These are phyloP conservation scores for Plasmodium fragile DNA, from an alignment of 169 alveolate species.

Conservation along the genomic window DNA sequence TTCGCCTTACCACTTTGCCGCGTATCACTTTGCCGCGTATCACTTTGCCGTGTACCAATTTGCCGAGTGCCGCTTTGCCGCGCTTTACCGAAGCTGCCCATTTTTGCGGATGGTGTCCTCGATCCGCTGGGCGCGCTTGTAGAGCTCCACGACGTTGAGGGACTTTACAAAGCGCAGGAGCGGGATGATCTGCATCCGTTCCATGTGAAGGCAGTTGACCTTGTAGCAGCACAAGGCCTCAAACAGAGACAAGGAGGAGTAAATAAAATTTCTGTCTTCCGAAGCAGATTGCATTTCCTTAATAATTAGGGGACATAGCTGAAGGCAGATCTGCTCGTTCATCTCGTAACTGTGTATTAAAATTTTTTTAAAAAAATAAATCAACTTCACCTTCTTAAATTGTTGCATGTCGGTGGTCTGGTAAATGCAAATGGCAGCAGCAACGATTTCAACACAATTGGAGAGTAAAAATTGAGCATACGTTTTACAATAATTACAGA, in stretches of 20 bases:
- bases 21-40: no score
- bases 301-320: conserved; percentile 31
- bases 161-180: conserved; percentile 23
- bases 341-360: conserved; percentile 4
- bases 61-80: not conserved
- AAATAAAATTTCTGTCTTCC: conserved; percentile 30
- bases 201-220: conserved; percentile 16
- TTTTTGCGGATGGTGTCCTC: conserved; percentile 15
- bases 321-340: conserved; percentile 22
- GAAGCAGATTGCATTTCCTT: conserved; percentile 37
- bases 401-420: conserved; percentile 18
- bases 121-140: conserved; percentile 6
- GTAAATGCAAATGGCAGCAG: conserved; percentile 26
- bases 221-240: conserved; percentile 19
- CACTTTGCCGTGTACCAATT: no score
- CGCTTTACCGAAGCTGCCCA: not conserved
- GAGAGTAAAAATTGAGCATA: conserved; percentile 20
- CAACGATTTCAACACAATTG: conserved; percentile 26
- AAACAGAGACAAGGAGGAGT: conserved; percentile 34
- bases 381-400: conserved; percentile 34
- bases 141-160: conserved; percentile 22
- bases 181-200: not conserved
- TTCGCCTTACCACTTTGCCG: no score
- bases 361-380: conserved; percentile 40
- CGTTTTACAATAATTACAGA: conserved; percentile 30